Conservation (phyloP, 2,329 filamentous ascomycete genomes). For the Hypoxylon sp. region DNA sequence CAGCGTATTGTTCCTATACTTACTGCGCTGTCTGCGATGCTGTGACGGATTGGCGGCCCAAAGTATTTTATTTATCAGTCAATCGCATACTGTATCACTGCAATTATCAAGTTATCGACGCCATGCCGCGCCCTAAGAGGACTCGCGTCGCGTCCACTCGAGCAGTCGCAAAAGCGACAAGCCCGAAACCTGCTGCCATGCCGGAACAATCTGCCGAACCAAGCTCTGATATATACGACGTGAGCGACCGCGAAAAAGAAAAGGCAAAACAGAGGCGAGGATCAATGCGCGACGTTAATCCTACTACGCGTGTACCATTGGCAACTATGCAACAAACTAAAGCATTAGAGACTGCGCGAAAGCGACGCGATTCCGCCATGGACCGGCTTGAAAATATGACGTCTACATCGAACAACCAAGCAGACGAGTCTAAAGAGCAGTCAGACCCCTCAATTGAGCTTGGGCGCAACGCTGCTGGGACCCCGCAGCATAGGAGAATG, state of each 20-base stretch:
- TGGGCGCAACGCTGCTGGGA: conserved; percentile 46
- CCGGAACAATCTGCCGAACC: conserved; percentile 26
- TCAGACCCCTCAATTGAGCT: conserved; percentile 42
- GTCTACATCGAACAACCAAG: conserved; percentile 45
- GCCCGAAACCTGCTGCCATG: conserved; percentile 29
- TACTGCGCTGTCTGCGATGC: conserved; percentile 2
- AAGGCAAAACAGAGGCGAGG: conserved; percentile 44
- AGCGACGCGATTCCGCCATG: conserved; percentile 52
- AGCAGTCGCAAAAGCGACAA: conserved; percentile 44
- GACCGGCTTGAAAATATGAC: conserved; percentile 52
- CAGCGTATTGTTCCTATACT: background rate
- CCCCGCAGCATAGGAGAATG: conserved; percentile 47
- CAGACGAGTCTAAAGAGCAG: conserved; percentile 25
- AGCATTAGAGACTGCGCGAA: conserved; percentile 43
- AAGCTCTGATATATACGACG: conserved; percentile 52
- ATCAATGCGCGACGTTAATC: conserved; percentile 41
- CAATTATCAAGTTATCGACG: conserved; percentile 9
- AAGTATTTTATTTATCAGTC: conserved; percentile 4
- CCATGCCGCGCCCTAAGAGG: conserved; percentile 51
- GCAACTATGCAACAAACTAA: conserved; percentile 42
- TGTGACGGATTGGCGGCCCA: background rate
- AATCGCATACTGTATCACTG: background rate
- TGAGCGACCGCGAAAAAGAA: conserved; percentile 53
- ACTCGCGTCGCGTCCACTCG: conserved; percentile 49
- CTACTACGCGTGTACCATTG: conserved; percentile 33